phyloP scores from a whole-genome alignment of 2,329 filamentous ascomycete species.

The Penicillium corylophilum region DNA sequence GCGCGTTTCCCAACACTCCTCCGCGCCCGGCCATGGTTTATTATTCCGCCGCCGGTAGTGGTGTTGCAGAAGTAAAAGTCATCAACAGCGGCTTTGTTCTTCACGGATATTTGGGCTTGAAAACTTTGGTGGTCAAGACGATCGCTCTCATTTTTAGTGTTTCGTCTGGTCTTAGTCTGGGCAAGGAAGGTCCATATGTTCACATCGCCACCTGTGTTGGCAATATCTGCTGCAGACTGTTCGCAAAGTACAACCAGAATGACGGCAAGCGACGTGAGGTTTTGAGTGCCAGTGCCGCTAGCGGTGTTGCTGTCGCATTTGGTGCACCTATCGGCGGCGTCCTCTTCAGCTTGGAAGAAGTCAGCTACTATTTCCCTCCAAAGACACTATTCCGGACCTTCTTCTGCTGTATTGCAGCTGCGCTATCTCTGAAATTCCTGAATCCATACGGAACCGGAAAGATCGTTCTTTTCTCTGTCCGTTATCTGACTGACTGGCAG shows the following conservation, averaged over 20 bases:
- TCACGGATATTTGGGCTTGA: conserved; percentile 88
- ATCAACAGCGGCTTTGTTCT: conserved; percentile 97
- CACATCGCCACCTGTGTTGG: conserved; percentile 94
- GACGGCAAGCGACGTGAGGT: conserved; percentile 93
- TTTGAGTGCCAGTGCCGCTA: conserved; percentile 86
- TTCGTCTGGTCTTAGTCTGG: conserved; percentile 86
- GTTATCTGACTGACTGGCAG: conserved; percentile 87
- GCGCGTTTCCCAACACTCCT: conserved; percentile 32
- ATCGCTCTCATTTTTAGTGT: conserved; percentile 81
- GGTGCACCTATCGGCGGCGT: conserved; percentile 88
- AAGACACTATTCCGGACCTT: conserved; percentile 97
- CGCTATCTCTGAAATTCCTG: conserved; percentile 87
- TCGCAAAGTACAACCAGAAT: conserved; percentile 88
- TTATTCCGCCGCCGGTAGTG: conserved; percentile 92
- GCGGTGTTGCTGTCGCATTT: conserved; percentile 91
- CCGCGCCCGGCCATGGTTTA: conserved; percentile 74
- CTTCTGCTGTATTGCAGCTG: conserved; percentile 92
- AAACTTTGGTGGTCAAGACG: conserved; percentile 83
- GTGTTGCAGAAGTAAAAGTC: conserved; percentile 94
- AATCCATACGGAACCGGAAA: conserved; percentile 96
- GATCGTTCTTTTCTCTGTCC: conserved; percentile 93
- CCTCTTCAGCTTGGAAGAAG: conserved; percentile 90
- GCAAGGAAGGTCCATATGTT: conserved; percentile 96
- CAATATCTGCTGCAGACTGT: conserved; percentile 92
- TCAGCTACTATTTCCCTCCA: conserved; percentile 92